phyloP scores from a whole-genome alignment of 257 asterid genomes.

The Solanum phureja region DNA sequence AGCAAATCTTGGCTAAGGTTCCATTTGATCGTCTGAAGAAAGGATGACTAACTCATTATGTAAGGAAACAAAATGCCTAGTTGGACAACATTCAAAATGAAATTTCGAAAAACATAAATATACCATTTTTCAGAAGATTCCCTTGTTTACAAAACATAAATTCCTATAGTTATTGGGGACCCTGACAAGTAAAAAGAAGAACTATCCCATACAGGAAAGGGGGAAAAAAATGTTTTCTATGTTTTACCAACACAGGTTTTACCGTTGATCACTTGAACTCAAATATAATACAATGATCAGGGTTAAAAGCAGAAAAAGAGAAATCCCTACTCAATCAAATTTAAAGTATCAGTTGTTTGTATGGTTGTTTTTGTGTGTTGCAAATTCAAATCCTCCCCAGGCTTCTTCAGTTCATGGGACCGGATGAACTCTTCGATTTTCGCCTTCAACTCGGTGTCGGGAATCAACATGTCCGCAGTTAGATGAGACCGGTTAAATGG shows the following conservation, averaged over 20 bases:
- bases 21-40: too few species aligned
- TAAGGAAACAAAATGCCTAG: not conserved
- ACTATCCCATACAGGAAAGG: not conserved
- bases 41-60: not conserved
- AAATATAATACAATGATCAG: conserved; percentile 39
- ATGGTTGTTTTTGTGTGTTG: conserved; percentile 45
- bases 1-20: not conserved
- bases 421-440: conserved; percentile 61
- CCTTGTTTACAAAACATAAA: not conserved
- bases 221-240: not conserved
- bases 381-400: conserved; percentile 27
- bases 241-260: not conserved
- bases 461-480: conserved; percentile 80
- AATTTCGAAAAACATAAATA: not conserved
- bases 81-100: not conserved
- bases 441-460: conserved; percentile 71
- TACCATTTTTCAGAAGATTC: not conserved
- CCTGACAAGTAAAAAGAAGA: not conserved
- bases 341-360: conserved; percentile 56
- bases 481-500: conserved; percentile 96
- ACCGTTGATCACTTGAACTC: not conserved
- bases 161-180: not conserved
- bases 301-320: not conserved
- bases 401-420: conserved; percentile 41
- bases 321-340: conserved; percentile 49